Evolutionary conservation across 768 basidiomycete species (phyloP), one percentile per base, ranked within the genome.

Genomic region (Pulveroboletus sp.): DNA sequence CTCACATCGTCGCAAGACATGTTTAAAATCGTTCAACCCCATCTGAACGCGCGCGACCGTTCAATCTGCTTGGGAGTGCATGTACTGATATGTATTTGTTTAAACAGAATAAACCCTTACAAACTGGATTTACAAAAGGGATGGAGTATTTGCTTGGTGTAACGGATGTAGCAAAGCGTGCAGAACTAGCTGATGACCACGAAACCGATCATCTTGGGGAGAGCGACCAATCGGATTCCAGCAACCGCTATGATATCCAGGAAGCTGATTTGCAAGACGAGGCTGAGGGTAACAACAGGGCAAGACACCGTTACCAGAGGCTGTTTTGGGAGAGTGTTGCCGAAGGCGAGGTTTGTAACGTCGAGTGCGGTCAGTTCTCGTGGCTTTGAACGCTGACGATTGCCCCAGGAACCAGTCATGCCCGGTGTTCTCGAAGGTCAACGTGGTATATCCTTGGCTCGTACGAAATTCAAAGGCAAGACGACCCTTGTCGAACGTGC

Each of bases 111-210:
- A 81, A 81, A 61, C 65, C 71, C 4, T 60, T 94, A 5, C 93
- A 97, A 72, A 87, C 81, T 0, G 89, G 90, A 9, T 92, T 94
- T 67, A 77, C 74, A 7, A 62, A 66, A 37, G 90, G 86, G 16
- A 97, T 97, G 93, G 92, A 97, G 58, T 69, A 69, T 34, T 65
- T 90, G 5, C 73, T 97, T 24, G 85, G 81, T 33, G 81, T 87
- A n/a, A 68, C 51, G 14, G 51, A 65, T 33, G 31, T 35, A 65
- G 19, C 53, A 54, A 29, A 62, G 59, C 45, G 50, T 40, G 43
- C 23, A 19, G 38, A 42, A 21, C 37, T 42, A 39, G 50, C 51
- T 14, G 24, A 14, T 11, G 5, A 50, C 34, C 33, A 47, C 14
- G 57, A 59, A 43, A 33, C 41, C 29, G 35, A 49, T 35, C 50